These are phyloP conservation scores for Sporothrix variecibatus DNA, from an alignment of 2,329 filamentous ascomycete species.

Conservation along the genomic window DNA sequence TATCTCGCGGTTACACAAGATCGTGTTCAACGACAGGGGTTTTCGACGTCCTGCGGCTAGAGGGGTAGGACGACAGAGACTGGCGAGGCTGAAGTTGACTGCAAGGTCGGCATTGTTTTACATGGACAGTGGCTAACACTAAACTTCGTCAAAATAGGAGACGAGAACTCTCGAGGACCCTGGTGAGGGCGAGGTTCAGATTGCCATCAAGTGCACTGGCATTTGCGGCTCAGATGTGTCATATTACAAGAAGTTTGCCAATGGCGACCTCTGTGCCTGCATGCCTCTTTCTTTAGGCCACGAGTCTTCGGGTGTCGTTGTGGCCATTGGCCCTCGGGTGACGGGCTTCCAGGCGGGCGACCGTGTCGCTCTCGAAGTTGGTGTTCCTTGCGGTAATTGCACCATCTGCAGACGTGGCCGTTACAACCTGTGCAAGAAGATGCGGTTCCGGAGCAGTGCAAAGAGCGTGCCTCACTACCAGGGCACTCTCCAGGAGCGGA, in stretches of 20 bases:
- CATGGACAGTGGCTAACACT: background rate
- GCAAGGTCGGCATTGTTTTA: background rate
- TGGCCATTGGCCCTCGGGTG: conserved; percentile 56
- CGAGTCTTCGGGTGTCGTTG: conserved; percentile 61
- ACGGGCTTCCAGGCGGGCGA: conserved; percentile 57
- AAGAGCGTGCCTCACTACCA: conserved; percentile 66
- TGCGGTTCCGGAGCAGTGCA: conserved; percentile 63
- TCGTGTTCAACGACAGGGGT: conserved; percentile 23
- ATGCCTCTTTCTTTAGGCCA: conserved; percentile 66
- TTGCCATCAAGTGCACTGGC: conserved; percentile 65
- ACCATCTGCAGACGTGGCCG: conserved; percentile 54
- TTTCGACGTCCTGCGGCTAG: background rate
- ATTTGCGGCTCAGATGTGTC: conserved; percentile 71
- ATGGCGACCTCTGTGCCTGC: conserved; percentile 68
- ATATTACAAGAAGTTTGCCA: conserved; percentile 73
- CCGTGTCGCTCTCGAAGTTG: conserved; percentile 60
- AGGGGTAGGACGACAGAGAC: background rate
- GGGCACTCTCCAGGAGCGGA: conserved; percentile 62
- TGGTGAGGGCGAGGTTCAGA: conserved; percentile 59
- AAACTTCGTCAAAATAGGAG: conserved; percentile 47
- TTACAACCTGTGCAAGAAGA: conserved; percentile 63
- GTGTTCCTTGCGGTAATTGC: conserved; percentile 56
- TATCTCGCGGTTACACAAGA: conserved; percentile 39
- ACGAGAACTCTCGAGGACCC: conserved; percentile 51
- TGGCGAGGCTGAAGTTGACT: background rate